Conservation (phyloP, 2,329 filamentous ascomycete genomes). For the Pseudocercospora musae region DNA sequence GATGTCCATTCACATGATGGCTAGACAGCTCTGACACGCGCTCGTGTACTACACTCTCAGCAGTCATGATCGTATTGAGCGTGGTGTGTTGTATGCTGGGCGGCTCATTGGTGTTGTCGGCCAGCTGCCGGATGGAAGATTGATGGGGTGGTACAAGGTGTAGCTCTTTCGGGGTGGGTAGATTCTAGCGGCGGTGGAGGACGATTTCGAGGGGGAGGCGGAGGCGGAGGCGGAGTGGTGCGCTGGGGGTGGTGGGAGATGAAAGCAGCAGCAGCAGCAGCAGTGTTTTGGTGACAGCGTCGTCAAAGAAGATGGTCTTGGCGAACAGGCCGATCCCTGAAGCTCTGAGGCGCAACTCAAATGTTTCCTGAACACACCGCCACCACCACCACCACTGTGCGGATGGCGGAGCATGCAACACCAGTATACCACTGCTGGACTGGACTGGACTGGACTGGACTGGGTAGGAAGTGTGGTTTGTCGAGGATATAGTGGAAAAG, state of each 20-base stretch:
- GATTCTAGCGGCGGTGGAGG: too few relatives aligned
- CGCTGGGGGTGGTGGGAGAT: background rate
- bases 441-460: too few relatives aligned
- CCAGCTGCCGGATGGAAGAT: background rate
- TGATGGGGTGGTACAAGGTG: background rate
- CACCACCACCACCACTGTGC: background rate
- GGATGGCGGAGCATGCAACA: too few relatives aligned
- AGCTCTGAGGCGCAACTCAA: too few relatives aligned
- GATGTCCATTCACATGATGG: conserved; percentile 36
- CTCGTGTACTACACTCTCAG: conserved; percentile 26
- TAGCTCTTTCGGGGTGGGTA: background rate
- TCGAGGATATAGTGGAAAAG: too few relatives aligned
- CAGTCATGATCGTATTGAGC: conserved; percentile 24
- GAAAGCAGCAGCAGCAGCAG: background rate
- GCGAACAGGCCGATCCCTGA: background rate
- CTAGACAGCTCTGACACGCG: conserved; percentile 43
- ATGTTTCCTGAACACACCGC: too few relatives aligned
- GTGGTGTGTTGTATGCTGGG: conserved; percentile 16
- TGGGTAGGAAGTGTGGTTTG: too few relatives aligned
- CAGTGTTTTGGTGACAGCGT: background rate
- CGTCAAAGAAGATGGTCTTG: background rate
- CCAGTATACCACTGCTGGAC: too few relatives aligned
- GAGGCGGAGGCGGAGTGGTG: background rate
- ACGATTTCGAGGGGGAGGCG: too few relatives aligned
- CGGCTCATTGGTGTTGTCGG: conserved; percentile 15